These are phyloP conservation scores for Capronia coronata DNA, from an alignment of 2,329 filamentous ascomycete species.

Conservation along the genomic window DNA sequence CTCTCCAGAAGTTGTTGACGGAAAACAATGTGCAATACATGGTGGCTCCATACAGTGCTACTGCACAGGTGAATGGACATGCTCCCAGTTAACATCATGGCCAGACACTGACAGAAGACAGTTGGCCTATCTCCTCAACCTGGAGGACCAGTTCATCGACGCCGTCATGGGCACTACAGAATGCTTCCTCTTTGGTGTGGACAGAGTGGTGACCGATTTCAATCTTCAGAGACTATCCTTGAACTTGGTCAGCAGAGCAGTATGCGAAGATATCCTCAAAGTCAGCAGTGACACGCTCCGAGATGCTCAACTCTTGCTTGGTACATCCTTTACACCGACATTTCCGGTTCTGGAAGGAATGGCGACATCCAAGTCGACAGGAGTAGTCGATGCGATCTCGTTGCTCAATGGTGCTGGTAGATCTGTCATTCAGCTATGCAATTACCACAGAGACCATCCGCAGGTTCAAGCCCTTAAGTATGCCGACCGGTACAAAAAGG, in stretches of 20 bases:
- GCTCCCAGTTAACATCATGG: background rate
- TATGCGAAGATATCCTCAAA: conserved; percentile 55
- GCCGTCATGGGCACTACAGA: conserved; percentile 80
- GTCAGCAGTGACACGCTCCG: conserved; percentile 34
- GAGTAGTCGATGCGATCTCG: conserved; percentile 69
- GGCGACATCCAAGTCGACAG: conserved; percentile 44
- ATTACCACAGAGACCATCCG: conserved; percentile 72
- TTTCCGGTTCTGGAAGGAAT: conserved; percentile 69
- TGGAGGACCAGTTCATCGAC: conserved; percentile 58
- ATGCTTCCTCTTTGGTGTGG: conserved; percentile 75
- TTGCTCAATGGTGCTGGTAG: conserved; percentile 60
- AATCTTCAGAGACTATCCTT: conserved; percentile 56
- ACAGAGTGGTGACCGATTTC: conserved; percentile 60
- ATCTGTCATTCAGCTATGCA: conserved; percentile 68
- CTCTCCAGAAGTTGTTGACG: conserved; percentile 68
- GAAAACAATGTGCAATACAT: conserved; percentile 66
- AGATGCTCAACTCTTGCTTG: conserved; percentile 75
- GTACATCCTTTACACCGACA: conserved; percentile 69
- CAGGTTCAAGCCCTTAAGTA: conserved; percentile 66
- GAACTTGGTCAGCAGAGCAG: conserved; percentile 57
- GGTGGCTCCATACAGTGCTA: conserved; percentile 80
- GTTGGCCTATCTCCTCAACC: conserved; percentile 62
- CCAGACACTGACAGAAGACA: background rate
- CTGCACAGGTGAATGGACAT: conserved; percentile 63
- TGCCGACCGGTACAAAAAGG: conserved; percentile 78